Conservation (phyloP, 148 eudicot genomes). For the Limonium bicolor region DNA sequence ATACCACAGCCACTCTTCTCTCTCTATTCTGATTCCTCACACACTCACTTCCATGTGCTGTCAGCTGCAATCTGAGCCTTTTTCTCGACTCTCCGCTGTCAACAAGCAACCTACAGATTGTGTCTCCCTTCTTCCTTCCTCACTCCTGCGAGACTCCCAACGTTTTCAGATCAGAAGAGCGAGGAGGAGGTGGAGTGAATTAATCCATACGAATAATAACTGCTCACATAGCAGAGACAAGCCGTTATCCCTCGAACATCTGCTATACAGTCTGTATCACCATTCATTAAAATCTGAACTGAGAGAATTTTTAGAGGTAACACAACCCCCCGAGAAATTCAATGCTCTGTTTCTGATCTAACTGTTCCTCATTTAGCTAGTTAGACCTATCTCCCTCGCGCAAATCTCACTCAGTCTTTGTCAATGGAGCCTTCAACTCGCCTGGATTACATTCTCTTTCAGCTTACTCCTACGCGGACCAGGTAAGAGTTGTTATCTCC, state of each 20-base stretch:
- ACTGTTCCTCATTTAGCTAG: no score
- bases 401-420: neutral
- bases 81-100: constrained; percentile 7
- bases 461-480: constrained; percentile 79
- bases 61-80: no score
- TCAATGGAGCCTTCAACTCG: constrained; percentile 46
- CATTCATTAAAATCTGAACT: neutral
- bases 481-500: constrained; percentile 19
- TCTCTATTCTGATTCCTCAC: neutral
- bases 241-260: no score
- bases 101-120: neutral
- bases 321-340: neutral
- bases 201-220: neutral
- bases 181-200: neutral
- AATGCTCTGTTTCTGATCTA: neutral
- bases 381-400: no score
- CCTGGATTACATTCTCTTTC: constrained; percentile 63
- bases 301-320: neutral
- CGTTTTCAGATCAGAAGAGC: neutral
- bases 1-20: no score
- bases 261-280: neutral
- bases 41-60: constrained; percentile 5
- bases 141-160: neutral
- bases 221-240: no score
- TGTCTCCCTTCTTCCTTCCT: no score